These are phyloP conservation scores for Annona cherimola DNA, from an alignment of 164 flowering plant species.

Conservation along the genomic window DNA sequence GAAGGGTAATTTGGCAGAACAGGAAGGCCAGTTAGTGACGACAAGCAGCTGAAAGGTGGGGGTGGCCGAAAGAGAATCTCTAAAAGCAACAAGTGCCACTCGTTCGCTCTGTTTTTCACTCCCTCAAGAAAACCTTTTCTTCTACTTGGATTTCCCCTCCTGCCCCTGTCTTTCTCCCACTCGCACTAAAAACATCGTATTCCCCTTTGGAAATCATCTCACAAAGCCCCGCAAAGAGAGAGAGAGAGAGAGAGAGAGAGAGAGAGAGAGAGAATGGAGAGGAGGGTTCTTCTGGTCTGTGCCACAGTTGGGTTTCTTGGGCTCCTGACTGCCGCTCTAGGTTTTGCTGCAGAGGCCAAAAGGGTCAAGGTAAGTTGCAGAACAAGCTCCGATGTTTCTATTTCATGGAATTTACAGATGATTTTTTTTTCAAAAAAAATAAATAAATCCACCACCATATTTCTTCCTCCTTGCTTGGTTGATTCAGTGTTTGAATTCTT, in stretches of 20 bases:
- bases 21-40: too few relatives aligned
- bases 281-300: constrained; percentile 43
- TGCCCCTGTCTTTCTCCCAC: not conserved
- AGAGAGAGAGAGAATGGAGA: constrained; percentile 47
- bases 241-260: constrained; percentile 4
- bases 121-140: not conserved
- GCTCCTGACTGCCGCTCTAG: constrained; percentile 53
- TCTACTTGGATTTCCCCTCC: not conserved
- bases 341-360: constrained; percentile 80
- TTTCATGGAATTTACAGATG: not conserved
- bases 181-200: too few relatives aligned
- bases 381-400: not conserved
- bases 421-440: not conserved
- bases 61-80: too few relatives aligned
- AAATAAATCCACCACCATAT: too few relatives aligned
- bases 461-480: too few relatives aligned
- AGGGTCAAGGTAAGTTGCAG: constrained; percentile 53
- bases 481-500: too few relatives aligned
- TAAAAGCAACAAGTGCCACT: too few relatives aligned
- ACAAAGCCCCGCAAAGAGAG: too few relatives aligned
- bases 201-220: not conserved
- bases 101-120: not conserved
- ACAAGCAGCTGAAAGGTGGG: too few relatives aligned
- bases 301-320: constrained; percentile 61
- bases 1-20: too few relatives aligned